Base-by-base conservation (phyloP, 2,329 filamentous ascomycete genomes). In the Colletotrichum eleusines region DNA sequence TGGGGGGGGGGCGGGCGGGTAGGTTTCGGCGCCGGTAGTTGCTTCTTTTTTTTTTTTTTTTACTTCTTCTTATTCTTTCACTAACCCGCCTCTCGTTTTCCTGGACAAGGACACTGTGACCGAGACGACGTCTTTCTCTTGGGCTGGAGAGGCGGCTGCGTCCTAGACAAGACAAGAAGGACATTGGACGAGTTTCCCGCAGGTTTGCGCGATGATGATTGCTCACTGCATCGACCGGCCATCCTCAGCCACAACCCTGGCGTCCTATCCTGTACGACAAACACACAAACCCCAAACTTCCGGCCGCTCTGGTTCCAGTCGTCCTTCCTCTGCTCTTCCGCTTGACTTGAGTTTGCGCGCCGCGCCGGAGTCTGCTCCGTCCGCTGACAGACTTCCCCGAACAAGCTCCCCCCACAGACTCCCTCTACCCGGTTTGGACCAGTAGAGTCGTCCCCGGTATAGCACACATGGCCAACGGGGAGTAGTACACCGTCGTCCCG, bases 341-440 rank as follows among this genome's bases (percentile, higher is more conserved):
- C n/a, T 46, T 23, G 44, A n/a, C n/a, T 46, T 12, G n/a, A 12
- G 44, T 23, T 46, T n/a, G 35, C 33, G 31, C 42, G 26, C 53
- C 33, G 53, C 54, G 38, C 46, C 67, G 67, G 67, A 59, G 66
- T 48, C 67, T 55, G 55, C 62, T 20, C 66, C 66, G 62, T 61
- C 62, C 67, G 67, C 66, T 38, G 58, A 33, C 59, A 66, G 42
- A 40, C 14, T 42, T 3, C 38, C n/a, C 38, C 38, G 57, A 48
- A 48, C 38, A 14, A n/a, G 14, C 18, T 4, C 20, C 23, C 35
- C 38, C 40, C 38, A 28, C 38, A 12, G 6, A 44, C 23, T 2
- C 31, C 8, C 35, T 42, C 46, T 50, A 11, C 48, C 14, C 48
- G n/a, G 44, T 26, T 14, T 26, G n/a, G n/a, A n/a, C n/a, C n/a